Base-by-base conservation (phyloP, 1,284 basidiomycete species). In the Hemileia vastatrix region DNA sequence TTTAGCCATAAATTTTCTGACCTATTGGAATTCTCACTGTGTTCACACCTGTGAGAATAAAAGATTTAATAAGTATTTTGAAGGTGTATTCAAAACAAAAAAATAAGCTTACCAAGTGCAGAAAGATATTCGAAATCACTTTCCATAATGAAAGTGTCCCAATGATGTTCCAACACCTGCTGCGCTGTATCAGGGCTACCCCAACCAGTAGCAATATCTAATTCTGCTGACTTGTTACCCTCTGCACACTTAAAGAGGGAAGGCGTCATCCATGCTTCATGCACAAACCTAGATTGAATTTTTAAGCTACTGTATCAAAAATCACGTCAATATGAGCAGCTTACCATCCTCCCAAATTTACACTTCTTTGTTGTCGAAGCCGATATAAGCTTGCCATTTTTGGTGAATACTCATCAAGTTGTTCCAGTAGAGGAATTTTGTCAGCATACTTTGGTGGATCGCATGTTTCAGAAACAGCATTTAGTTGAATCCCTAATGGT, bases 211-310 rank as follows among this genome's bases (percentile, higher is more conserved):
- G 79, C 76, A 6, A 80, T 65, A 66, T 79, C 78, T 47, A 77
- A 69, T 56, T 80, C 79, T 2, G 85, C 81, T 1, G 77, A 69
- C 68, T 81, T 78, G 18, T 77, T 70, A 3, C 81, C 84, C 23
- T 78, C 72, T 2, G 86, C 85, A 64, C 85, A 86, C 1, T 74
- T 72, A 71, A 87, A 88, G 33, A 86, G 67, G 47, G 83, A 84
- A 3, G 83, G 83, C 4, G 83, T 82, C 84, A 89, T 87, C 86
- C 87, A 89, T 31, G 81, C 77, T 72, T 89, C 87, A 61, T 84
- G 82, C 0, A 87, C 85, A 69, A 88, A 87, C 86, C 85, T 85
- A 63, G 11, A 54, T 40, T 24, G 1, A 18, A n/a, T 43, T 6
- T 8, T 19, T 24, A 15, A 23, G 47, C 49, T 44, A 67, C 43